These are phyloP conservation scores for Musa balbisiana DNA, from an alignment of 202 grass and related monocot genomes.

Conservation along the genomic window DNA sequence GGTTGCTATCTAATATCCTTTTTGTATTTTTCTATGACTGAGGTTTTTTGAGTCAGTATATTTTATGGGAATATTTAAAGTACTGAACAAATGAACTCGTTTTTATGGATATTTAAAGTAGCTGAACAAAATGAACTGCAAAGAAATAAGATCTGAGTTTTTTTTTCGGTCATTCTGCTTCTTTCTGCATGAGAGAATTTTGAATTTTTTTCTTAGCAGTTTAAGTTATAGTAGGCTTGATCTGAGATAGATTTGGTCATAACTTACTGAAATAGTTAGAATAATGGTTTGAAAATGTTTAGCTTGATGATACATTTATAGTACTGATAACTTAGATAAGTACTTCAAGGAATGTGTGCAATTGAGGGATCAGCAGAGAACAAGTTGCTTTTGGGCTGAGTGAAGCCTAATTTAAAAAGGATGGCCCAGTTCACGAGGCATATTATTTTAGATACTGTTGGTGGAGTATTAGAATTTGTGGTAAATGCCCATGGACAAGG, in stretches of 20 bases:
- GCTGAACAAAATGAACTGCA: not conserved
- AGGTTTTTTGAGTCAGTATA: constrained; percentile 8
- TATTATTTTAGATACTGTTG: not conserved
- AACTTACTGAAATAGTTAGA: not conserved
- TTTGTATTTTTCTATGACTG: constrained; percentile 12
- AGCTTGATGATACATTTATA: too few species aligned
- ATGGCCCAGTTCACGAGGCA: too few species aligned
- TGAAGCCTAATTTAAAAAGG: not conserved
- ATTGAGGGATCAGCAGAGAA: not conserved
- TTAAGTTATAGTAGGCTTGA: not conserved
- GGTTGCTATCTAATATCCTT: constrained; percentile 39
- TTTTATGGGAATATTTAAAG: not conserved
- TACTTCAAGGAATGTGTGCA: not conserved
- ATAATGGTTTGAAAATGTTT: too few species aligned
- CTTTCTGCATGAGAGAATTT: not conserved
- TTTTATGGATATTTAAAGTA: not conserved
- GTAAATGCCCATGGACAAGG: not conserved
- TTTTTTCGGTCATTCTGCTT: not conserved
- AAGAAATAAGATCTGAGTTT: not conserved
- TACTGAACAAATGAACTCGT: too few species aligned
- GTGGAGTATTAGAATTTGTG: not conserved
- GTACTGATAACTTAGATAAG: too few species aligned
- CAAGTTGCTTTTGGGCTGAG: not conserved
- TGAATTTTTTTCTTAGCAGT: not conserved
- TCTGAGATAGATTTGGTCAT: not conserved